Conservation (phyloP, 2,329 filamentous ascomycete species). For the Fusarium metavorans region DNA sequence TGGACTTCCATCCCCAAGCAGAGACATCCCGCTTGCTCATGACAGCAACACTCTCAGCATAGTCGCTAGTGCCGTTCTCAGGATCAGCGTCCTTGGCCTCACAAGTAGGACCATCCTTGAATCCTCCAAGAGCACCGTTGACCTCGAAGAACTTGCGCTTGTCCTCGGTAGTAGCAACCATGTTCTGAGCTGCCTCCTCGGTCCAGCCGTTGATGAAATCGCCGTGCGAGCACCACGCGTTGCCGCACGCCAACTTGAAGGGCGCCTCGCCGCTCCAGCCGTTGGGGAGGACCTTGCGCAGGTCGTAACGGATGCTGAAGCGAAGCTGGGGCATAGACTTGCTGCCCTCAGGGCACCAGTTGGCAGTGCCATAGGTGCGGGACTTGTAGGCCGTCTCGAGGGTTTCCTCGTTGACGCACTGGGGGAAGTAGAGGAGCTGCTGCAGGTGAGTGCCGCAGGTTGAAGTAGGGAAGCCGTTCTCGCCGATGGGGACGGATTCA, state of each 20-base stretch:
- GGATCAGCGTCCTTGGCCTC: slow-evolving; percentile 56
- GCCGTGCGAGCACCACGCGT: slow-evolving; percentile 57
- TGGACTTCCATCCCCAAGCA: slow-evolving; percentile 10
- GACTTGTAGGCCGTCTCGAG: slow-evolving; percentile 40
- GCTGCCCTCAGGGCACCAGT: slow-evolving; percentile 57
- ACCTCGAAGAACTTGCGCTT: slow-evolving; percentile 52
- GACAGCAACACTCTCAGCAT: slow-evolving; percentile 36
- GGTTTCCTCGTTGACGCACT: slow-evolving; percentile 38
- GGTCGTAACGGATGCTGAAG: slow-evolving; percentile 61
- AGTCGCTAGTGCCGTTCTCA: slow-evolving; percentile 54
- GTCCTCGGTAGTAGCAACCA: slow-evolving; percentile 52
- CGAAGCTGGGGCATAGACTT: slow-evolving; percentile 60
- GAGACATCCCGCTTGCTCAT: slow-evolving; percentile 26
- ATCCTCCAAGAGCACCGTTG: slow-evolving; percentile 34
- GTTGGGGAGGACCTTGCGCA: slow-evolving; percentile 55
- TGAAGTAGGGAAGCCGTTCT: slow-evolving; percentile 32
- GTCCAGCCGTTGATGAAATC: slow-evolving; percentile 63
- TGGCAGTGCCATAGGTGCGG: slow-evolving; percentile 31
- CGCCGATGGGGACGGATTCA: slow-evolving; percentile 35
- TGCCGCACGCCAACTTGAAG: slow-evolving; percentile 56
- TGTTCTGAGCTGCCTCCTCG: slow-evolving; percentile 48
- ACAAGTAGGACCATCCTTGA: slow-evolving; percentile 35
- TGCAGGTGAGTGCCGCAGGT: slow-evolving; percentile 35
- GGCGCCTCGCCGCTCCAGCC: slow-evolving; percentile 59
- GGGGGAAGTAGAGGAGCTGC: slow-evolving; percentile 41